Evolutionary conservation across 306 rosid genomes (phyloP), one percentile per base, ranked within the genome.

Genomic region (Quercus robur): DNA sequence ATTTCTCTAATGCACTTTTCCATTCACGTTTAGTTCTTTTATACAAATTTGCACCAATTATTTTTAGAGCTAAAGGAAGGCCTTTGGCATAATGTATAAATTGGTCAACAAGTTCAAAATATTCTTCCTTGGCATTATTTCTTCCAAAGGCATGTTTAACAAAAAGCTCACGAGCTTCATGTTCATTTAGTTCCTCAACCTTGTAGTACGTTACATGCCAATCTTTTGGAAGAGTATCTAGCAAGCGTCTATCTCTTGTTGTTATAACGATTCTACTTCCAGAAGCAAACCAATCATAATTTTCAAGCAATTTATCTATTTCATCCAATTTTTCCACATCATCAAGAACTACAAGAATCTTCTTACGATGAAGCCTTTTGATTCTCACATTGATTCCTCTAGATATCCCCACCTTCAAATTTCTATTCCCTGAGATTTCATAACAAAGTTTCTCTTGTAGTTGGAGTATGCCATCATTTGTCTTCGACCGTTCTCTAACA

Each of bases 11-110:
- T 31, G 66, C 54, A 70, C 46, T 21, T 62, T 10, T 6, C 90
- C 86, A 81, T 30, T 30, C 31, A 8, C 80, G 23, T 10, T 73
- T 25, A 28, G 19, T 66, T 79, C 56, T 51, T 70, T 75, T 74
- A 69, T 10, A 66, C 11, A 87, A 49, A 63, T 35, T 25, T 5
- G 58, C 23, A 1, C 84, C 90, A 18, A 87, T 21, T 7, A 79
- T 76, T 10, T 55, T 54, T 18, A 87, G 25, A 54, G 74, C 86
- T 46, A 84, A 66, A 7, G 90, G 90, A 31, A 73, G 74, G 26
- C 86, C 82, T 66, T 82, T 77, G 28, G 85, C 85, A 82, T 82
- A 82, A 28, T 49, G n/a, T 64, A 82, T 71, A 2, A 82, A 56
- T 19, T 70, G 54, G 41, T 77, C 33, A 38, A 71, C n/a, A 5